Evolutionary conservation across 176 grass and related monocot species (phyloP), one percentile per base, ranked within the genome.

Genomic region (Secale cereale): DNA sequence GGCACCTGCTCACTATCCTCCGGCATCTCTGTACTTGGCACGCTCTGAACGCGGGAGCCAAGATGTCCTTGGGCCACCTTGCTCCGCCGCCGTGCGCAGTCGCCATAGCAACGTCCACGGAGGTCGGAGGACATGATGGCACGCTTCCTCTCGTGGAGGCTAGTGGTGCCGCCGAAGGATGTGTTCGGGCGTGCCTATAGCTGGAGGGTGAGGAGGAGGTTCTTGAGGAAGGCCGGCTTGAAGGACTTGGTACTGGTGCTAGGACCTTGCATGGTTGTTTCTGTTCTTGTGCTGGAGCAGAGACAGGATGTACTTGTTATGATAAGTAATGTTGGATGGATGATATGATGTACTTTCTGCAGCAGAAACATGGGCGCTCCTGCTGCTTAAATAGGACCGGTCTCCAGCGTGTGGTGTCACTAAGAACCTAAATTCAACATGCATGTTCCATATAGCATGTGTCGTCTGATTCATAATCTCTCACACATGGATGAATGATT

Each of bases 61-160:
- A 9, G 65, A 88, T 52, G 65, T 65, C 66, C 65, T 84, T 84
- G 66, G 86, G 76, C 87, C 82, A 85, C 68, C 76, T 80, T 41
- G 59, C 48, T 63, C 59, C 23, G 1, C 32, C 61, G 37, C 82
- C 92, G 57, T 83, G 79, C 1, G 91, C 88, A 1, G 85, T n/a
- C 14, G 91, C 94, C 89, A 96, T 89, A 59, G 94, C 81, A 28
- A 87, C 4, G 48, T 89, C 86, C 19, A 91, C 86, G 4, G 82
- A n/a, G n/a, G n/a, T n/a, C n/a, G n/a, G n/a, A 91, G 59, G 81
- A 29, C 75, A 90, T 97, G 82, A 97, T 52, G 31, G 87, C 77
- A 31, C 43, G 80, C 89, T 75, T 91, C 79, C 89, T 86, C 25
- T 86, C 70, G 36, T 82, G 79, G 20, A 91, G 48, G 61, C 25